These are phyloP conservation scores for Raphanus hybrid DNA, from an alignment of 441 rosid species.

Conservation along the genomic window DNA sequence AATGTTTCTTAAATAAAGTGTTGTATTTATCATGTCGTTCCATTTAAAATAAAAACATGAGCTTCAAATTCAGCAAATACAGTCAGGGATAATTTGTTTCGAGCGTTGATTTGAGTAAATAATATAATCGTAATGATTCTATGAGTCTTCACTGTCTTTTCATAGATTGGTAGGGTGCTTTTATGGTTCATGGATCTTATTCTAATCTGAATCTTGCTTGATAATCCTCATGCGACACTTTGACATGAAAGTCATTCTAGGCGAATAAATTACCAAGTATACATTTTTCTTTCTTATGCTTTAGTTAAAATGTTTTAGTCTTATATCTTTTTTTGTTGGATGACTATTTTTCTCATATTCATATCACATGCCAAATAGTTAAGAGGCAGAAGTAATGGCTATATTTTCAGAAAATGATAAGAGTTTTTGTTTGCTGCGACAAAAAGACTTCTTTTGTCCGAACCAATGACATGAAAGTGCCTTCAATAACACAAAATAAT, in stretches of 20 bases:
- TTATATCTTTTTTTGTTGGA: neutral
- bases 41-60: too few relatives aligned
- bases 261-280: conserved; percentile 73
- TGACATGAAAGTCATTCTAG: conserved; percentile 54
- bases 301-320: neutral
- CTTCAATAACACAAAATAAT: neutral
- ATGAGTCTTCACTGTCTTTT: neutral
- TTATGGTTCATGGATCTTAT: conserved; percentile 5
- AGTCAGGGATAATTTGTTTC: too few relatives aligned
- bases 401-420: too few relatives aligned
- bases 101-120: too few relatives aligned
- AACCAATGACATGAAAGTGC: neutral
- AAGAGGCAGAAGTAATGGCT: neutral
- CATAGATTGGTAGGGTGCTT: neutral
- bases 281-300: conserved; percentile 3
- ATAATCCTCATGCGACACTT: too few relatives aligned
- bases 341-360: neutral
- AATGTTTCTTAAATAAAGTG: neutral
- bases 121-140: too few relatives aligned
- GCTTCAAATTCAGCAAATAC: too few relatives aligned
- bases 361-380: neutral
- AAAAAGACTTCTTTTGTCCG: neutral
- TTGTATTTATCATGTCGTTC: too few relatives aligned
- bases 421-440: neutral
- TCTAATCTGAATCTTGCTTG: conserved; percentile 5